A percentile compares a stretch with the other conserved stretches of the same genome.
Conservation (phyloP, 805 yeast species). For the Candida gorgasii region DNA sequence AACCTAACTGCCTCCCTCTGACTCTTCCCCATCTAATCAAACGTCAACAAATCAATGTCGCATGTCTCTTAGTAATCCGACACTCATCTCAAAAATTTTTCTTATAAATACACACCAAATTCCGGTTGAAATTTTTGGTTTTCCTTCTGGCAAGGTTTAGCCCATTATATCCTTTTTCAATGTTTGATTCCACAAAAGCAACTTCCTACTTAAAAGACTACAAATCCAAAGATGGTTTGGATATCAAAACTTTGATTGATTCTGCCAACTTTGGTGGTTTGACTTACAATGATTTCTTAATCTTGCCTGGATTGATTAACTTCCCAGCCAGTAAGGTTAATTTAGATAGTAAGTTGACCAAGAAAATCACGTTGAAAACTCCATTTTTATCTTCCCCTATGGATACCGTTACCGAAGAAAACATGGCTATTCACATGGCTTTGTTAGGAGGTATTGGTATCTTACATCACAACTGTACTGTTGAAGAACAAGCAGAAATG, state of each 20-base stretch:
- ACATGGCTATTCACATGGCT: conserved; percentile 99
- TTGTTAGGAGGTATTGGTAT: conserved; percentile 98
- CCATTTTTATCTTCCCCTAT: conserved; percentile 98
- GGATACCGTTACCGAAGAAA: conserved; percentile 98
- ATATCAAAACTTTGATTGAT: conserved; percentile 83
- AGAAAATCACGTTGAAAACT: conserved; percentile 84
- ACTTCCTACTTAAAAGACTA: conserved; percentile 65
- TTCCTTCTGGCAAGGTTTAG: conserved; percentile 45
- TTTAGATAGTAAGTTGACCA: conserved; percentile 86
- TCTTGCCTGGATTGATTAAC: conserved; percentile 91
- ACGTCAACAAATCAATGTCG: too few relatives aligned
- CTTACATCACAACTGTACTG: conserved; percentile 94
- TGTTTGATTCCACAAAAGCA: conserved; percentile 56
- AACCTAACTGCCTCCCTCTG: too few relatives aligned
- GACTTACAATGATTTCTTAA: conserved; percentile 94
- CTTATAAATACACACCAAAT: conserved; percentile 5
- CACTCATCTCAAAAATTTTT: conserved; percentile 5
- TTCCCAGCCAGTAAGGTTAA: conserved; percentile 79
- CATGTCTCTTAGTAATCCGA: too few relatives aligned
- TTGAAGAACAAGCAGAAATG: conserved; percentile 98
- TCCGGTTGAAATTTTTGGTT: conserved; percentile 16
- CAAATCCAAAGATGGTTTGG: conserved; percentile 78
- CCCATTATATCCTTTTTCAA: conserved; percentile 22
- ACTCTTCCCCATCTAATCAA: too few relatives aligned
- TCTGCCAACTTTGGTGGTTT: conserved; percentile 90